These are phyloP conservation scores for Collybia sp. DNA, from an alignment of 768 basidiomycete species.

Conservation along the genomic window DNA sequence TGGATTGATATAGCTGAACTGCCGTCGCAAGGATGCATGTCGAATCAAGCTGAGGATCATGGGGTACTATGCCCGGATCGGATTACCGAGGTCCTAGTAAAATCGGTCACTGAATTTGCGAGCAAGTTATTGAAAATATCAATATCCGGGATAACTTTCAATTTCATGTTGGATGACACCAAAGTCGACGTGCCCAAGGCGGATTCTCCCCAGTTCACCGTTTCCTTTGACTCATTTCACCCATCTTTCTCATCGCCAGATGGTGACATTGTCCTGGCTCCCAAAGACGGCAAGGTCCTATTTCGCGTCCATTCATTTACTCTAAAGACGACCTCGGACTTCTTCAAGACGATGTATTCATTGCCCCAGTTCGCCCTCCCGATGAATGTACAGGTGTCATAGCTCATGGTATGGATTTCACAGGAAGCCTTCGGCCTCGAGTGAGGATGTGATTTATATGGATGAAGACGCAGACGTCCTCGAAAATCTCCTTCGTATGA, in stretches of 20 bases:
- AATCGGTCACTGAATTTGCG: too few species aligned
- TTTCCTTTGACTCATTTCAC: constrained; percentile 25
- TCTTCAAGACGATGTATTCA: constrained; percentile 58
- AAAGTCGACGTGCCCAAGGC: too few species aligned
- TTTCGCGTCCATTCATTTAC: constrained; percentile 59
- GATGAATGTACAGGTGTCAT: not conserved
- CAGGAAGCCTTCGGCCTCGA: constrained; percentile 4
- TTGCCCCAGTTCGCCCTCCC: constrained; percentile 37
- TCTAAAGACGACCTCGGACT: constrained; percentile 59
- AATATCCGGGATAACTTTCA: too few species aligned
- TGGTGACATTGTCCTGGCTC: constrained; percentile 50
- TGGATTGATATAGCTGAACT: too few species aligned
- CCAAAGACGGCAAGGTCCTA: constrained; percentile 41
- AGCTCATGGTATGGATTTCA: not conserved
- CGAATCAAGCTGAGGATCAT: too few species aligned
- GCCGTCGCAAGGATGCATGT: too few species aligned
- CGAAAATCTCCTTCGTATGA: constrained; percentile 55
- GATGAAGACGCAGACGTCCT: constrained; percentile 55
- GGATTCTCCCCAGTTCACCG: not conserved
- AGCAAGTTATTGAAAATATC: too few species aligned
- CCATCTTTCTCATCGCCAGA: constrained; percentile 47
- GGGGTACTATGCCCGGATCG: too few species aligned
- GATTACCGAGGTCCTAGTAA: too few species aligned
- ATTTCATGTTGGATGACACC: too few species aligned
- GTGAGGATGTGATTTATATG: constrained; percentile 39